A percentile compares a stretch with the other conserved stretches of the same genome.
phyloP scores from a whole-genome alignment of 164 flowering plant genomes.

The Nelumbo lutea region DNA sequence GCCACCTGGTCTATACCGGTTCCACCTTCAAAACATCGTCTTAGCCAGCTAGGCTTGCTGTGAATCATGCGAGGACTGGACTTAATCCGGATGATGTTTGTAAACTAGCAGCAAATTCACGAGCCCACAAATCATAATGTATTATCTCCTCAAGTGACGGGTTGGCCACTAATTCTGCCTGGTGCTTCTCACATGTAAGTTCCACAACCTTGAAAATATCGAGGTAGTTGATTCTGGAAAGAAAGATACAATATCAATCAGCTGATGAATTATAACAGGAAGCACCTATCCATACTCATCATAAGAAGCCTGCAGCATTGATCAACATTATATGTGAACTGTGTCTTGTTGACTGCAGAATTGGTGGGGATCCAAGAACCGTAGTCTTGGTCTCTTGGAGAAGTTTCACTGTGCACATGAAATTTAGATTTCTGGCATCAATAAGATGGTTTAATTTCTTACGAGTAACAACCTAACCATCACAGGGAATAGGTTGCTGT shows the following conservation, averaged over 20 bases:
- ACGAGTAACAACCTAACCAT: neutral
- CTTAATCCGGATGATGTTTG: constrained; percentile 37
- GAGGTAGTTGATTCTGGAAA: constrained; percentile 77
- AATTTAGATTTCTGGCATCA: neutral
- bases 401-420: neutral
- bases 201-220: constrained; percentile 93
- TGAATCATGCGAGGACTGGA: constrained; percentile 53
- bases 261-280: constrained; percentile 2
- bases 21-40: neutral
- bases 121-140: constrained; percentile 94
- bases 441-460: neutral
- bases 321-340: neutral
- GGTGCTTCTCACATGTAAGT: constrained; percentile 82
- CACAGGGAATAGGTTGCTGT: neutral
- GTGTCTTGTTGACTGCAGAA: neutral
- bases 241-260: constrained; percentile 5
- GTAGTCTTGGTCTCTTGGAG: neutral
- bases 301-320: neutral
- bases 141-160: constrained; percentile 96
- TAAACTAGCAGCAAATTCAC: constrained; percentile 66
- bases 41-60: too few species aligned
- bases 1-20: neutral
- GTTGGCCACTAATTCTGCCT: constrained; percentile 46
- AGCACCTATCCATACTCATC: neutral
- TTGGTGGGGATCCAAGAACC: neutral